Evolutionary conservation across 352 stramenopile species (phyloP).

Genomic region (Pythium aquatile): DNA sequence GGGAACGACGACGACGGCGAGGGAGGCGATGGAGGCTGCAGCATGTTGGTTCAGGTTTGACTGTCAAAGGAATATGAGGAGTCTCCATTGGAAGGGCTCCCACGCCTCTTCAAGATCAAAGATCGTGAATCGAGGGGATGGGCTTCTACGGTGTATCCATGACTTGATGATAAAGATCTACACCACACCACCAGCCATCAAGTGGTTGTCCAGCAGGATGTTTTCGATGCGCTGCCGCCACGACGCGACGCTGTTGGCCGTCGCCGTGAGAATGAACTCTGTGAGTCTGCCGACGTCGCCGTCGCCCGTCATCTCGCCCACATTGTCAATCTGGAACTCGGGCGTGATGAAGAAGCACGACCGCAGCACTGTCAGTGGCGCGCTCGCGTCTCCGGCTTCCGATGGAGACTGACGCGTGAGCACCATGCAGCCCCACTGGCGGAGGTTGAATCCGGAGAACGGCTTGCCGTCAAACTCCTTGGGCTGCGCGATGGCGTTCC

Average conservation of each 20-base stretch:
- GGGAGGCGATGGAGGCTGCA: too few species aligned
- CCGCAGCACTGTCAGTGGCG: constrained; percentile 5
- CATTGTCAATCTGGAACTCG: constrained; percentile 5
- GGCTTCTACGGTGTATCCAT: background rate
- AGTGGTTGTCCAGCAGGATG: constrained; percentile 19
- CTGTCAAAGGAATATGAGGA: too few species aligned
- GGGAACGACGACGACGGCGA: background rate
- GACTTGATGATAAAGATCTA: too few species aligned
- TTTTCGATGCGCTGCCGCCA: constrained; percentile 18
- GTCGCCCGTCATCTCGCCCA: background rate
- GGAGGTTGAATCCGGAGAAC: constrained; percentile 12
- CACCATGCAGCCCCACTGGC: constrained; percentile 31
- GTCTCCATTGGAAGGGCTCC: too few species aligned
- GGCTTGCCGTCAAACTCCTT: constrained; percentile 33
- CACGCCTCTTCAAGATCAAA: too few species aligned
- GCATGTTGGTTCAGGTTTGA: too few species aligned
- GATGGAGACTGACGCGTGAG: background rate
- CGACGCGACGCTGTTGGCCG: constrained; percentile 2
- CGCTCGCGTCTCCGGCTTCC: background rate
- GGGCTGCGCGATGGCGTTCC: constrained; percentile 37
- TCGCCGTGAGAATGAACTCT: constrained; percentile 10
- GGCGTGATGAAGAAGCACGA: constrained; percentile 19
- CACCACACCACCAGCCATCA: background rate
- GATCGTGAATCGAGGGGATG: too few species aligned
- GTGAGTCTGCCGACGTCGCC: constrained; percentile 17